Percentiles rank a stretch among this genome's conserved stretches.
These are phyloP conservation scores for Scenedesmus sp. DNA, from an alignment of 163 green algal genomes.

Conservation along the genomic window DNA sequence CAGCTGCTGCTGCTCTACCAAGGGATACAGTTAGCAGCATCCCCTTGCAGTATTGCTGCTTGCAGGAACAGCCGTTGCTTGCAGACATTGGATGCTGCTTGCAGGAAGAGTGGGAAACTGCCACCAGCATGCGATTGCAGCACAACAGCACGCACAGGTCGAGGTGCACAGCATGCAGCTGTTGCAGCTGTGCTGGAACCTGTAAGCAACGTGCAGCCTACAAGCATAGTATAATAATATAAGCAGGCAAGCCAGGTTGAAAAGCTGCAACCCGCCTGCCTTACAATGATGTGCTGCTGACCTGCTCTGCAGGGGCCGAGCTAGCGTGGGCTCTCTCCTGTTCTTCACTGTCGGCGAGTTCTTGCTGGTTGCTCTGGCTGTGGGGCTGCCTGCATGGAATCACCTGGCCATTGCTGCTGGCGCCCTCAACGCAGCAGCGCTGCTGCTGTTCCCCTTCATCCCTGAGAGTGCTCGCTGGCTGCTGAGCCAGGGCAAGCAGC, in stretches of 20 bases:
- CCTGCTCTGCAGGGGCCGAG: not conserved
- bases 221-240: not conserved
- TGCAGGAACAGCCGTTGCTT: too few species aligned
- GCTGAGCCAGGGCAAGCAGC: slow-evolving; percentile 38
- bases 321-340: slow-evolving; percentile 10
- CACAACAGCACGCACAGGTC: too few species aligned
- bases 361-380: slow-evolving; percentile 46
- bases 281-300: too few species aligned
- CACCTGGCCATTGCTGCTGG: slow-evolving; percentile 9
- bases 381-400: slow-evolving; percentile 48
- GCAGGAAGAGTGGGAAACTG: not conserved
- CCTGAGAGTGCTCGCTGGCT: slow-evolving; percentile 57
- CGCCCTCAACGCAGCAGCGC: slow-evolving; percentile 32
- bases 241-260: too few species aligned
- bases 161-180: too few species aligned
- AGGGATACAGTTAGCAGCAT: too few species aligned
- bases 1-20: too few species aligned
- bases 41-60: too few species aligned
- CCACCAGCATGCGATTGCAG: too few species aligned
- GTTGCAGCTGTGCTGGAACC: too few species aligned
- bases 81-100: not conserved
- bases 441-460: slow-evolving; percentile 52
- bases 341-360: slow-evolving; percentile 59
- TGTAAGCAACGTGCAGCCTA: not conserved
- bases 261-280: too few species aligned